phyloP scores from a whole-genome alignment of 192 early-diverging fungal species.

The Coemansia sp. region DNA sequence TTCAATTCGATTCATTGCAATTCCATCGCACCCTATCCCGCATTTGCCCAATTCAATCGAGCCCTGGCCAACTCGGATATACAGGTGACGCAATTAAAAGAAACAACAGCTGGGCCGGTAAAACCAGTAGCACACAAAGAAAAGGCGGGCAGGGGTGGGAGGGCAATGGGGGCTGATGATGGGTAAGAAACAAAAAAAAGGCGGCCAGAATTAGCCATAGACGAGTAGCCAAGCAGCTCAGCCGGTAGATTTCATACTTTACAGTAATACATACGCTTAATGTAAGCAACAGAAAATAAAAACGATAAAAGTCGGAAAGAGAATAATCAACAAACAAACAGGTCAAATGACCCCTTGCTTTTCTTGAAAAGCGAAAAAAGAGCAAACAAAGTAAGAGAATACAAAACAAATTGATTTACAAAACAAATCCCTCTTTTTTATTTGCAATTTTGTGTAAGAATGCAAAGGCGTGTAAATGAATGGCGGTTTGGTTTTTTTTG shows the following conservation, averaged over 20 bases:
- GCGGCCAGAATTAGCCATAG: neutral
- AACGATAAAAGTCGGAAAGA: neutral
- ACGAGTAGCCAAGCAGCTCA: neutral
- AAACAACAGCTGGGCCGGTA: neutral
- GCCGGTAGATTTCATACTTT: neutral
- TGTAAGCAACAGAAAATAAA: neutral
- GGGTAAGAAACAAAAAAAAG: neutral
- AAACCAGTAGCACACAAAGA: neutral
- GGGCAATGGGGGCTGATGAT: neutral
- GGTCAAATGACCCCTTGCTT: neutral
- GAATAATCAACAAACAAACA: neutral
- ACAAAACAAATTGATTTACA: neutral
- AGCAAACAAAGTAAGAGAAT: too few species aligned
- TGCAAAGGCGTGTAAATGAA: neutral
- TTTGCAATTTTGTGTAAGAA: neutral
- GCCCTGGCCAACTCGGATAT: neutral
- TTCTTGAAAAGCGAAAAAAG: neutral
- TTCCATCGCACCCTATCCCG: neutral
- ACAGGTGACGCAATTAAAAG: neutral
- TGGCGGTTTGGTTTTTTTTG: neutral
- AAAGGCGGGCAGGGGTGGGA: neutral
- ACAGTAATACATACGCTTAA: neutral
- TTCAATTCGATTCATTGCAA: neutral
- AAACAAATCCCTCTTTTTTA: neutral
- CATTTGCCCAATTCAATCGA: neutral